A percentile compares a stretch with the other conserved stretches of the same genome.
These are phyloP conservation scores for Scheffersomyces cryptocercus DNA, from an alignment of 1,139 yeast genomes.

Conservation along the genomic window DNA sequence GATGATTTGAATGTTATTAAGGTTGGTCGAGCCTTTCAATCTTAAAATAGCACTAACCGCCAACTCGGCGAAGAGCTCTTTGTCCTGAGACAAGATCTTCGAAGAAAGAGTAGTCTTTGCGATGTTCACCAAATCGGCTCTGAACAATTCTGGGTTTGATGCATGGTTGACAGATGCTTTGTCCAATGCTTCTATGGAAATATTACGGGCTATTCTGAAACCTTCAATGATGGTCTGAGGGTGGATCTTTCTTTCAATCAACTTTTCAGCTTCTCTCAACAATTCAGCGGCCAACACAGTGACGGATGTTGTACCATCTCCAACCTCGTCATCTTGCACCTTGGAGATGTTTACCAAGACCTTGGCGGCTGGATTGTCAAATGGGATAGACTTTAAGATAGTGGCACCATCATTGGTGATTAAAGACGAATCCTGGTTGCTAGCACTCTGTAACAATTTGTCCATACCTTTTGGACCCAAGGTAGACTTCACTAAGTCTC, in stretches of 20 bases:
- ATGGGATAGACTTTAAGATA: constrained; percentile 87
- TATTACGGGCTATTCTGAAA: constrained; percentile 80
- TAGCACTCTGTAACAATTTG: constrained; percentile 84
- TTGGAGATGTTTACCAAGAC: constrained; percentile 93
- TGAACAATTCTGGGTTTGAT: constrained; percentile 60
- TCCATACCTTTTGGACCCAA: constrained; percentile 99
- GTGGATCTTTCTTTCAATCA: constrained; percentile 90
- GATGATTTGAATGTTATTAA: constrained; percentile 91
- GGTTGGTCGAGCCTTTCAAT: constrained; percentile 89
- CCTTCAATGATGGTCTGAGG: constrained; percentile 99
- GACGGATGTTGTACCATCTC: constrained; percentile 99
- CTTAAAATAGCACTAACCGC: constrained; percentile 95
- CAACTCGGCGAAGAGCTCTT: constrained; percentile 79
- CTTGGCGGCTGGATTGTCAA: constrained; percentile 98
- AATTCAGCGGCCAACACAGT: constrained; percentile 88
- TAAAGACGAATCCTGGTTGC: constrained; percentile 67
- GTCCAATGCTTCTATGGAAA: constrained; percentile 80
- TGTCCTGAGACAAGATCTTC: constrained; percentile 92
- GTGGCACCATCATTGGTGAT: constrained; percentile 99
- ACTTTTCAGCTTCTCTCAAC: constrained; percentile 90
- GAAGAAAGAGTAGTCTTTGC: constrained; percentile 94
- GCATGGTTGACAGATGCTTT: constrained; percentile 78
- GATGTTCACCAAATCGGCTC: constrained; percentile 76
- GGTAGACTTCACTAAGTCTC: constrained; percentile 93
- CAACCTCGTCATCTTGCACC: constrained; percentile 98